Evolutionary conservation across 2,329 filamentous ascomycete genomes (phyloP).

Genomic region (Didymella keratinophila): DNA sequence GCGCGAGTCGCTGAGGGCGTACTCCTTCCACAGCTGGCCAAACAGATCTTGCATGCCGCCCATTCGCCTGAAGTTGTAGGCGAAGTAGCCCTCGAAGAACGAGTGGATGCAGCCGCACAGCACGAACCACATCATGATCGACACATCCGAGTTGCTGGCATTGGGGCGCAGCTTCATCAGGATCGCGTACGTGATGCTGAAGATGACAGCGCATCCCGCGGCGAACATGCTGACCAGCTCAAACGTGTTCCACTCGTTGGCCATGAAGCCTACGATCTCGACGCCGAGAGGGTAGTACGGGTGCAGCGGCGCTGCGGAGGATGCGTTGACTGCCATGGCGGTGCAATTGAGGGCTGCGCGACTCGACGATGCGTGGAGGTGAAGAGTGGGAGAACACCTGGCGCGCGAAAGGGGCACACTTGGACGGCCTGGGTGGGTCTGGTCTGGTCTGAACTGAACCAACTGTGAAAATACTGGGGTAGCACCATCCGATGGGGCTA

Average conservation of each 20-base stretch:
- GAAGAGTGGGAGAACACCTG: slow-evolving; percentile 1
- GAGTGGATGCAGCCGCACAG: slow-evolving; percentile 78
- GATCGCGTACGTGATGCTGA: slow-evolving; percentile 64
- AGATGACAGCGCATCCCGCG: slow-evolving; percentile 63
- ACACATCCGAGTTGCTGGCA: slow-evolving; percentile 63
- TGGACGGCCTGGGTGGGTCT: neutral
- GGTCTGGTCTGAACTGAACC: neutral
- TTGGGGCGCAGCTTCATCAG: slow-evolving; percentile 62
- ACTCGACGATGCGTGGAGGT: slow-evolving; percentile 8
- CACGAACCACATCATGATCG: slow-evolving; percentile 76
- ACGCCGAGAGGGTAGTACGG: slow-evolving; percentile 76
- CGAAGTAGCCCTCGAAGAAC: slow-evolving; percentile 87
- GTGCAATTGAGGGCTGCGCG: slow-evolving; percentile 21
- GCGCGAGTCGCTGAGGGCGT: slow-evolving; percentile 83
- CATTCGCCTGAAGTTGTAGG: slow-evolving; percentile 72
- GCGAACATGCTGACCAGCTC: slow-evolving; percentile 68
- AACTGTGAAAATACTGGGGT: slow-evolving; percentile 4
- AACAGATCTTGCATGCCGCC: slow-evolving; percentile 74
- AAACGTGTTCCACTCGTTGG: slow-evolving; percentile 69
- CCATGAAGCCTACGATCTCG: slow-evolving; percentile 68
- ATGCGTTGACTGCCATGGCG: slow-evolving; percentile 23
- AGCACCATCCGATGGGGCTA: neutral
- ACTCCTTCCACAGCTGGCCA: slow-evolving; percentile 93
- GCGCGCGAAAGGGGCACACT: slow-evolving; percentile 13
- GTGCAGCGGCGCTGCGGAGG: slow-evolving; percentile 53